Percentiles rank a stretch among this genome's conserved stretches.
Evolutionary conservation across 306 rosid genomes (phyloP).

Genomic region (Astragalus glycyphyllos): DNA sequence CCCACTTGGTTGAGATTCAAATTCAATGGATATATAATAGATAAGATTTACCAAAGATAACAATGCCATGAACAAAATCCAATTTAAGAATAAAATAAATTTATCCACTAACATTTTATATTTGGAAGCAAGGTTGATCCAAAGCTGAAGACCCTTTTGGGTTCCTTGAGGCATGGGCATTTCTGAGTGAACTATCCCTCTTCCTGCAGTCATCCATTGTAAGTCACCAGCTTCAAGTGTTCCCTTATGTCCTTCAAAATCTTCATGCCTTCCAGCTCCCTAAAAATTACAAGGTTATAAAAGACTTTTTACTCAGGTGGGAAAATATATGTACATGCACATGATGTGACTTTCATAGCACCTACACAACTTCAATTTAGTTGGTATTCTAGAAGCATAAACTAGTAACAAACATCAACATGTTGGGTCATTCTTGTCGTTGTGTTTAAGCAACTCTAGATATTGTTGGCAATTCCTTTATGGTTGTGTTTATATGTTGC

Average conservation of each 20-base stretch:
- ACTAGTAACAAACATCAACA: background rate
- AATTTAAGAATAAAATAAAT: no score
- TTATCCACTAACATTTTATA: slow-evolving; percentile 67
- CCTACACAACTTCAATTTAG: no score
- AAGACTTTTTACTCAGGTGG: no score
- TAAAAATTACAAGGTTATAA: slow-evolving; percentile 7
- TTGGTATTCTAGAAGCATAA: background rate
- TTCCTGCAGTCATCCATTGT: slow-evolving; percentile 99
- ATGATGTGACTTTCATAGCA: no score
- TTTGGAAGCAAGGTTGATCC: slow-evolving; percentile 93
- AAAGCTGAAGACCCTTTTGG: slow-evolving; percentile 76
- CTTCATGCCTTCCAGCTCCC: slow-evolving; percentile 93
- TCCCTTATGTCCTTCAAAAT: slow-evolving; percentile 95
- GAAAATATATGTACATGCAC: no score
- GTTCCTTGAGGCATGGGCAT: slow-evolving; percentile 91
- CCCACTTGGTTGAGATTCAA: no score
- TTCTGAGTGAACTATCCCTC: slow-evolving; percentile 95
- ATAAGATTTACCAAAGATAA: no score
- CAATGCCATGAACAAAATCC: no score
- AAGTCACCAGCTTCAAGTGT: slow-evolving; percentile 87
- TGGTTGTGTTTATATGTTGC: slow-evolving; percentile 34
- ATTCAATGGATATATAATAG: no score
- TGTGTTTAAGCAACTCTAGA: background rate
- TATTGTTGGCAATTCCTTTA: slow-evolving; percentile 10
- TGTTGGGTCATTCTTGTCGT: background rate